Evolutionary conservation across 2,329 filamentous ascomycete genomes (phyloP), one percentile per base, ranked within the genome.

Genomic region (Fusarium foetens): DNA sequence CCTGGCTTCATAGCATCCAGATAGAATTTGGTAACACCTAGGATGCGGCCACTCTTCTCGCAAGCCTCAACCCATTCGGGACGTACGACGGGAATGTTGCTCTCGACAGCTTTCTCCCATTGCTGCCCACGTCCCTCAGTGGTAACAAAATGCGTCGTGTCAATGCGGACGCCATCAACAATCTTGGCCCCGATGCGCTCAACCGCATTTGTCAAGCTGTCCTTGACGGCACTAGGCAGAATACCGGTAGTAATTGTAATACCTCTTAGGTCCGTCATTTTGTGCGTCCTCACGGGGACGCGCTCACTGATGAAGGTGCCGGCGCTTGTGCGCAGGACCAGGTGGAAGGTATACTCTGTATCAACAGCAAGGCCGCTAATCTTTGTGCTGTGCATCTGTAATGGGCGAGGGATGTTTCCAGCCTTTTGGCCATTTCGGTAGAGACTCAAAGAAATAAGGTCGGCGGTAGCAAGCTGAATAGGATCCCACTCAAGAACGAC

Each of bases 1-100:
- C 83, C 84, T 9, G 86, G 85, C 43, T 86, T 82, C 75, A 88
- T 83, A 29, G 95, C 96, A 79, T 98, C 95, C 36, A 99, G 88
- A 81, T 99, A 99, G 83, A 98, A 99, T 75, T 95, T 95, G 76
- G 96, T 92, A 35, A 98, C 96, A 54, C 95, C 94, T 6, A 98
- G 92, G 71, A 99, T 97, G 66, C 94, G 90, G 48, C 95, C 95
- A 81, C 94, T 95, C 74, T 93, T 89, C 83, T 98, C 95, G 80
- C 96, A 99, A n/a, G 94, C 95, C 76, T 97, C 93, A 35, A 99
- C 89, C 96, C 96, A 99, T 81, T 99, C 96, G 25, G 96, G 96
- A 42, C 96, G 90, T 27, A 99, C 96, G 16, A 99, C 94, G 12
- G 96, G 96, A 60, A 99, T 97, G 81, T 98, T 99, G 89, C 95